Percentiles rank a stretch among this genome's conserved stretches.
These are phyloP conservation scores for Cymbopogon flexuosus DNA, from an alignment of 202 grass and related monocot species.

Conservation along the genomic window DNA sequence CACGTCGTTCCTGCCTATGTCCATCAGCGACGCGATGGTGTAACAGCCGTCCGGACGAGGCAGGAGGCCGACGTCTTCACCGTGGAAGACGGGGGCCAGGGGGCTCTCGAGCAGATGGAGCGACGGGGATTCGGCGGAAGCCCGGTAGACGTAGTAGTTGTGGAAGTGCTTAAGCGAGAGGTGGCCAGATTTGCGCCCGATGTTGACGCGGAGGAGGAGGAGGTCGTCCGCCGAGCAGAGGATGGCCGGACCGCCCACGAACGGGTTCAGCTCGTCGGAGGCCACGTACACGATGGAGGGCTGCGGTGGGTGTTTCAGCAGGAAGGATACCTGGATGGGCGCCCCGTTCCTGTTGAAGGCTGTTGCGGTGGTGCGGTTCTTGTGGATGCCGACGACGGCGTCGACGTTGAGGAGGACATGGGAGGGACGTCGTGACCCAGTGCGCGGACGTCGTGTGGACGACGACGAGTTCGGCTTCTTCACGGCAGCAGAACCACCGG, in stretches of 20 bases:
- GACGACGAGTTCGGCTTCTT: not conserved
- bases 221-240: not conserved
- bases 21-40: not conserved
- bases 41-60: not conserved
- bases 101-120: not conserved
- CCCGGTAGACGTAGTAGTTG: not conserved
- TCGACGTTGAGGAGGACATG: not conserved
- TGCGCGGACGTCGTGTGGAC: not conserved
- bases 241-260: not conserved
- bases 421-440: not conserved
- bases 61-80: not conserved
- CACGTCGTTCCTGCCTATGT: not conserved
- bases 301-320: not conserved
- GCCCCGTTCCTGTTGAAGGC: not conserved
- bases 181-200: not conserved
- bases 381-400: not conserved
- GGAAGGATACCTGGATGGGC: not conserved
- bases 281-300: not conserved
- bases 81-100: not conserved
- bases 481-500: too few relatives aligned
- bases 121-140: not conserved
- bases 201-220: not conserved
- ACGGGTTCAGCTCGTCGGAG: not conserved
- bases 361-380: not conserved
- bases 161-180: not conserved